These are phyloP conservation scores for Diatrype stigma DNA, from an alignment of 2,329 filamentous ascomycete species.

Conservation along the genomic window DNA sequence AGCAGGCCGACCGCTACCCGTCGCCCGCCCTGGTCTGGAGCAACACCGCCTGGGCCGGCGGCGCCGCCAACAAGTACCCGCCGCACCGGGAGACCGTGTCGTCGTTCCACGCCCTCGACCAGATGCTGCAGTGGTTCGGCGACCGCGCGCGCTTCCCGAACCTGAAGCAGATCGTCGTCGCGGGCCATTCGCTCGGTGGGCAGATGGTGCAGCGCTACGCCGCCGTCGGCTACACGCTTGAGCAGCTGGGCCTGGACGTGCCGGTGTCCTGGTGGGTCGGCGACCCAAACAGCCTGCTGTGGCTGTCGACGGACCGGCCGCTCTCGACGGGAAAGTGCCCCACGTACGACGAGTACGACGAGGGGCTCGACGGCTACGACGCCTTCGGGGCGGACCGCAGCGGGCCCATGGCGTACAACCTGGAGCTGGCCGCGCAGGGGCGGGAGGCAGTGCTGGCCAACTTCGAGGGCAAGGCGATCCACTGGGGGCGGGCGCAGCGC, in stretches of 20 bases:
- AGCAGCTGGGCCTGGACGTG: constrained; percentile 1
- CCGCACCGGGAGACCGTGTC: constrained; percentile 1
- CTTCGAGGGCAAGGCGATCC: constrained; percentile 5
- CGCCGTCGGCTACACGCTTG: constrained; percentile 6
- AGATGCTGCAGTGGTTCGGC: constrained; percentile 8
- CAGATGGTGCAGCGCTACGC: constrained; percentile 9
- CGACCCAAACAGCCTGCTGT: constrained; percentile 8
- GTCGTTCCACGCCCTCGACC: constrained; percentile 7
- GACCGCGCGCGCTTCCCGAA: constrained; percentile 6
- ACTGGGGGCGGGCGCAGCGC: constrained; percentile 2
- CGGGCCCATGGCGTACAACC: constrained; percentile 6
- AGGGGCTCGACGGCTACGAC: constrained; percentile 7
- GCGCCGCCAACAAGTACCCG: constrained; percentile 9
- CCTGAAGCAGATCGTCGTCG: constrained; percentile 8
- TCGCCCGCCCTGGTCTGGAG: constrained; percentile 8
- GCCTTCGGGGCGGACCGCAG: constrained; percentile 2
- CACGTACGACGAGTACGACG: constrained; percentile 6
- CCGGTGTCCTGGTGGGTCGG: constrained; percentile 9
- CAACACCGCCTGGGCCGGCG: constrained; percentile 4
- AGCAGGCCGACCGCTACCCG: neutral
- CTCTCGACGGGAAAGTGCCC: constrained; percentile 3
- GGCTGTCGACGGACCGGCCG: constrained; percentile 4
- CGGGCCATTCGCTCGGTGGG: constrained; percentile 9
- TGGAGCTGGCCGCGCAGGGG: constrained; percentile 2
- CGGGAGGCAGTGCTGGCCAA: constrained; percentile 3